Base-by-base conservation (phyloP, 2,329 filamentous ascomycete genomes). In the Polychaeton citri region DNA sequence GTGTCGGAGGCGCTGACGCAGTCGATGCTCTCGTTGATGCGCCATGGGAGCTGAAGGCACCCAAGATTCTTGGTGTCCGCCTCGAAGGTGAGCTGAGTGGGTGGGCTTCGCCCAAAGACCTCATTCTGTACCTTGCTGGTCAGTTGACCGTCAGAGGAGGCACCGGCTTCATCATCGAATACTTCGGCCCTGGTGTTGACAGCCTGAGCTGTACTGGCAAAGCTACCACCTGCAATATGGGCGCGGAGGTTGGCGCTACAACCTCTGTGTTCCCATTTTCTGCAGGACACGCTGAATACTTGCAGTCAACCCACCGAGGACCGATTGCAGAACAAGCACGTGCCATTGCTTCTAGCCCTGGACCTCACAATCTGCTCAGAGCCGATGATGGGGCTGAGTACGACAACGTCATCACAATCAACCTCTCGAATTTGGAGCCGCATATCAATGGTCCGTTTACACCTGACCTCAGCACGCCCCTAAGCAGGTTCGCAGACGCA, bases 401-500 rank as follows among this genome's bases (percentile, higher is more conserved):
- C 60, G 90, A 98, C 60, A 74, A 93, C 60, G 62, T 92, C 35
- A 82, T 98, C 51, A 81, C 80, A 38, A 94, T 98, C 56, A 74
- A 98, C 64, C 73, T 98, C 21, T 88, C 83, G 3, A 75, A 76
- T 43, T 76, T 96, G 16, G 90, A 98, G 63, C 90, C 90, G 12
- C 83, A 95, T 58, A 85, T 98, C 64, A 98, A 96, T 62, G 90
- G 90, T 1, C 90, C 90, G 26, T 93, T 93, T 60, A 98, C 90
- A 0, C 90, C 90, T 2, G 90, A 98, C 58, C 71, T 98, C 45
- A 90, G 88, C 3, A 95, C 86, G 0, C 88, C 90, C 4, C 65
- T 98, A 37, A 95, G 87, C 33, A 72, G 79, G 54, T 98, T 98
- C 66, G 85, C 86, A 55, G 72, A 83, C 39, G 78, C 81, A 2